phyloP scores from a whole-genome alignment of 225 moss, liverwort and hornwort species.

The Bryoerythrophyllum caledonicum region DNA sequence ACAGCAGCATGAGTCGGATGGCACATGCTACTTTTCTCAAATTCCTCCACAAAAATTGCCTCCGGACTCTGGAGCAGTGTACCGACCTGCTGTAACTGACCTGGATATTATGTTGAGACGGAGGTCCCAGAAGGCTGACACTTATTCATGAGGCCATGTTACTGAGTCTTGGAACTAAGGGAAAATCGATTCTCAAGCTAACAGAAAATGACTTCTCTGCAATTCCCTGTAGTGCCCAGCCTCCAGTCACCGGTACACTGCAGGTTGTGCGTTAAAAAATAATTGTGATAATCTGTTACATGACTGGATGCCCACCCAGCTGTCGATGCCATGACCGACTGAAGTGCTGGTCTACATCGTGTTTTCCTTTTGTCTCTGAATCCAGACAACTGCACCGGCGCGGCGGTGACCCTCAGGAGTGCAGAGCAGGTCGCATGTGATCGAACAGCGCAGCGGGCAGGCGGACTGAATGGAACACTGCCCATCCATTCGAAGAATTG shows the following conservation, averaged over 20 bases:
- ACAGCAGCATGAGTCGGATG: background rate
- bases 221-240: background rate
- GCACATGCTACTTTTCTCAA: background rate
- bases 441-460: slow-evolving; percentile 12
- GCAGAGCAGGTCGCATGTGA: slow-evolving; percentile 21
- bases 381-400: slow-evolving; percentile 10
- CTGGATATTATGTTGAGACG: slow-evolving; percentile 15
- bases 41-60: background rate
- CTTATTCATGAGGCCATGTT: slow-evolving; percentile 25
- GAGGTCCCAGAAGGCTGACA: slow-evolving; percentile 16
- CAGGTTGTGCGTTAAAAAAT: background rate
- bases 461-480: slow-evolving; percentile 15
- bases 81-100: background rate
- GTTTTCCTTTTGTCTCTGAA: slow-evolving; percentile 30
- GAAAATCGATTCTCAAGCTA: background rate
- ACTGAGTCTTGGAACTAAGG: slow-evolving; percentile 1
- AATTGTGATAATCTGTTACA: background rate
- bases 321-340: background rate
- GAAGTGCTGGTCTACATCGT: background rate
- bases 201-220: slow-evolving; percentile 25
- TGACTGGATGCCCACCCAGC: slow-evolving; percentile 2
- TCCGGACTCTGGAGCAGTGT: background rate
- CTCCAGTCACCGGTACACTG: slow-evolving; percentile 1
- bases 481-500: background rate
- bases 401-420: background rate